These are phyloP conservation scores for Rhodotorula sp. DNA, from an alignment of 1,284 basidiomycete species.

Conservation along the genomic window DNA sequence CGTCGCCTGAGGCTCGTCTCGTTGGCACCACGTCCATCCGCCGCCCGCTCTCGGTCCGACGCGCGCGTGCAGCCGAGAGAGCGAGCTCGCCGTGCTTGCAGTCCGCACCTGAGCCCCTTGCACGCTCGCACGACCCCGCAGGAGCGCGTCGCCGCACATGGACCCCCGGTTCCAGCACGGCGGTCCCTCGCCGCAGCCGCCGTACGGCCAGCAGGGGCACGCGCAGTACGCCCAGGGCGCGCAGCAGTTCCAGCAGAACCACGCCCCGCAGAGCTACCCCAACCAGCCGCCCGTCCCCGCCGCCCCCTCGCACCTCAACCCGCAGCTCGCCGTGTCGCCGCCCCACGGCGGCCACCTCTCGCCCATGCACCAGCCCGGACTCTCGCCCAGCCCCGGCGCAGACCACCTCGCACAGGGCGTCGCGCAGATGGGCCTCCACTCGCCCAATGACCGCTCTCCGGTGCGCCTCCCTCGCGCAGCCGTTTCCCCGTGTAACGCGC, in stretches of 20 bases:
- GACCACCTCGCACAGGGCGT: conserved; percentile 21
- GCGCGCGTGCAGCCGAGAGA: no score
- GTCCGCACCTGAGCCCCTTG: neutral
- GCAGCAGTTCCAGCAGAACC: neutral
- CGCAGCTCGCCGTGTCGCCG: conserved; percentile 7
- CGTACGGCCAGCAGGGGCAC: neutral
- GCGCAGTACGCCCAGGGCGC: neutral
- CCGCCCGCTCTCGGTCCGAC: no score
- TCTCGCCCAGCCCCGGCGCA: neutral
- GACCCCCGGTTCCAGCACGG: conserved; percentile 7
- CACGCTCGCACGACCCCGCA: neutral
- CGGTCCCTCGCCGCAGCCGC: conserved; percentile 4
- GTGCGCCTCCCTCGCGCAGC: neutral
- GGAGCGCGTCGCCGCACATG: neutral
- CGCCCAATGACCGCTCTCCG: neutral
- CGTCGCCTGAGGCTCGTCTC: no score
- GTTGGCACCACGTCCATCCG: no score
- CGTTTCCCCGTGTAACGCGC: no score
- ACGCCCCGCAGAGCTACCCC: neutral
- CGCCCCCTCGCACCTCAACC: conserved; percentile 9
- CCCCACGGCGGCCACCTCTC: conserved; percentile 1
- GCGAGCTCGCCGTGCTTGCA: no score
- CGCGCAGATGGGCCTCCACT: conserved; percentile 12
- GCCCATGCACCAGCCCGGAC: neutral
- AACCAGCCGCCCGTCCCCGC: conserved; percentile 1